A percentile compares a stretch with the other conserved stretches of the same genome.
phyloP scores from a whole-genome alignment of 78 protist species.

The Dictyostelium firmibasis region DNA sequence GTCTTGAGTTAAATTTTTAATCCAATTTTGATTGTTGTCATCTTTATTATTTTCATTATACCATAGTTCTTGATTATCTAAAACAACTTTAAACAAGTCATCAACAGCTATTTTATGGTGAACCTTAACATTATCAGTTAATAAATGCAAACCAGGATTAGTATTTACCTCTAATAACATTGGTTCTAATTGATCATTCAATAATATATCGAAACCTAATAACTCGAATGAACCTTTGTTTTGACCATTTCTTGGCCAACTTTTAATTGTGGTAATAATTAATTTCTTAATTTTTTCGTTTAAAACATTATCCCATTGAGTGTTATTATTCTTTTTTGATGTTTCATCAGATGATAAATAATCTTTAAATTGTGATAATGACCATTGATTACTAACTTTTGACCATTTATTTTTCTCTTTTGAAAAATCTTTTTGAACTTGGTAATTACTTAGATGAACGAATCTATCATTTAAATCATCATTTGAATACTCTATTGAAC shows the following conservation, averaged over 20 bases:
- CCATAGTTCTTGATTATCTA: slow-evolving; percentile 16
- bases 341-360: not conserved
- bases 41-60: not conserved
- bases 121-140: slow-evolving; percentile 35
- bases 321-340: not conserved
- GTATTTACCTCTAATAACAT: slow-evolving; percentile 61
- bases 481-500: slow-evolving; percentile 16
- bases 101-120: slow-evolving; percentile 50
- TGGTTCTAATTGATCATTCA: slow-evolving; percentile 26
- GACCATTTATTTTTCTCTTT: not conserved
- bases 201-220: slow-evolving; percentile 78
- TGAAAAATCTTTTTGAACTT: slow-evolving; percentile 58
- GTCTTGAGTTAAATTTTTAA: not conserved
- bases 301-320: not conserved
- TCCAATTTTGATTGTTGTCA: not conserved
- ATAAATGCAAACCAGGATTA: slow-evolving; percentile 61
- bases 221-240: slow-evolving; percentile 65
- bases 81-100: slow-evolving; percentile 42
- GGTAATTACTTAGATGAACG: slow-evolving; percentile 52
- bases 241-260: slow-evolving; percentile 45
- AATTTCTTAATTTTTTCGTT: not conserved
- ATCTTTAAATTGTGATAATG: not conserved
- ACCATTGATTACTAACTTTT: slow-evolving; percentile 60
- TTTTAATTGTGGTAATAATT: slow-evolving; percentile 9
- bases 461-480: slow-evolving; percentile 43